Conservation (phyloP, 352 stramenopile species). For the Phytophthora quininea region DNA sequence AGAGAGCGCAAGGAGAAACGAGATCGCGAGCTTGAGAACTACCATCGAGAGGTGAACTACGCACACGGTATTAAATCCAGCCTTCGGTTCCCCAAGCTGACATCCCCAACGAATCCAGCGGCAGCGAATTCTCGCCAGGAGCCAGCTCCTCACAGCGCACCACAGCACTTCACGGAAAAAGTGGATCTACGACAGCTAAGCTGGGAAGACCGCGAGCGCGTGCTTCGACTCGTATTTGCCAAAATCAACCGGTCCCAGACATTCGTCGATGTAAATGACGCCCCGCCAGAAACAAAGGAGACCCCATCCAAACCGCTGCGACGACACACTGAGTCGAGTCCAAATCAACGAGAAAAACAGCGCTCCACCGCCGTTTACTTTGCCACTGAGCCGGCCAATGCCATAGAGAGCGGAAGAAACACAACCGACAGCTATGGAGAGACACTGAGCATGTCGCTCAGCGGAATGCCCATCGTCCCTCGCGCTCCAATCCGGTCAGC, state of each 20-base stretch:
- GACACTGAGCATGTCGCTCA: constrained; percentile 63
- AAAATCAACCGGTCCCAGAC: constrained; percentile 91
- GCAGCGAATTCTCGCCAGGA: constrained; percentile 3
- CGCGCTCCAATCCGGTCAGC: constrained; percentile 23
- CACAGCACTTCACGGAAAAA: constrained; percentile 62
- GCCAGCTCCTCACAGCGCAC: constrained; percentile 5
- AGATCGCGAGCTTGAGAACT: constrained; percentile 57
- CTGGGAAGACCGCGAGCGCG: constrained; percentile 91
- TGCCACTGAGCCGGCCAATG: constrained; percentile 45
- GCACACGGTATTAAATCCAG: constrained; percentile 38
- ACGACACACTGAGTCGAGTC: constrained; percentile 2
- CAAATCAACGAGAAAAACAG: constrained; percentile 28
- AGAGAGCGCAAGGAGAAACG: constrained; percentile 53
- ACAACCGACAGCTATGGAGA: constrained; percentile 14
- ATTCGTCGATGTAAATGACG: constrained; percentile 36
- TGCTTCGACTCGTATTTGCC: constrained; percentile 93
- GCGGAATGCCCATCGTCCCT: constrained; percentile 48
- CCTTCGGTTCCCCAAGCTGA: constrained; percentile 59
- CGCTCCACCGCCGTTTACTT: constrained; percentile 52
- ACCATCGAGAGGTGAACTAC: constrained; percentile 58
- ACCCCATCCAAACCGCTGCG: constrained; percentile 14
- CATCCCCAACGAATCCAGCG: constrained; percentile 19
- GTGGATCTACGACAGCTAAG: constrained; percentile 90
- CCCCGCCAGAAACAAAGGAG: constrained; percentile 16
- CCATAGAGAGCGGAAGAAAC: constrained; percentile 15